Evolutionary conservation across 371 early-diverging fungal species (phyloP).

Genomic region (Syncephalis plumigaleata): DNA sequence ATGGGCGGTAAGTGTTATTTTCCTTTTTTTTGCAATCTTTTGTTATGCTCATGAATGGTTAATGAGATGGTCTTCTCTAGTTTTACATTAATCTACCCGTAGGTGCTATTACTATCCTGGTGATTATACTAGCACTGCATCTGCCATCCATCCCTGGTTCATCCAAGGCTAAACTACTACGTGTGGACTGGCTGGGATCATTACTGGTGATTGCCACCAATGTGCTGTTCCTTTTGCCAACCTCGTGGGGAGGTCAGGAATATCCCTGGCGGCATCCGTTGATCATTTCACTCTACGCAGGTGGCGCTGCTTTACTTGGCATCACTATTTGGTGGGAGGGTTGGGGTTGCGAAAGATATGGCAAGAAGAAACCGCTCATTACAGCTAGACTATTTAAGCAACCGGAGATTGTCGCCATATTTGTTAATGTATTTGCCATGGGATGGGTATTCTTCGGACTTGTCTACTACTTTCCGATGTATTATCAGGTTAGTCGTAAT

Average conservation of each 20-base stretch:
- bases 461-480: slow-evolving; percentile 51
- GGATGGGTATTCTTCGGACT: slow-evolving; percentile 52
- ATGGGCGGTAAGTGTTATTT: slow-evolving; percentile 9
- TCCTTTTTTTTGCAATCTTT: too few species aligned
- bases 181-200: slow-evolving; percentile 44
- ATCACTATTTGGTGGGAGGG: slow-evolving; percentile 25
- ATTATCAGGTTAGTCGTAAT: slow-evolving; percentile 17
- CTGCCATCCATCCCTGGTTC: slow-evolving; percentile 16
- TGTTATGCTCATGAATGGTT: too few species aligned
- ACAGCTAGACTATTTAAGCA: slow-evolving; percentile 15
- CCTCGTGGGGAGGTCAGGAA: slow-evolving; percentile 24
- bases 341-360: slow-evolving; percentile 28
- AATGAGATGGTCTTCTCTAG: too few species aligned
- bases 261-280: slow-evolving; percentile 23
- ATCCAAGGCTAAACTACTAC: slow-evolving; percentile 26
- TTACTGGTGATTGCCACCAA: slow-evolving; percentile 15
- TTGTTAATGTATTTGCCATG: slow-evolving; percentile 24
- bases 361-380: slow-evolving; percentile 26
- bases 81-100: slow-evolving; percentile 32
- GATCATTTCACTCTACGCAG: slow-evolving; percentile 27
- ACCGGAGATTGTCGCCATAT: slow-evolving; percentile 35
- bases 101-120: slow-evolving; percentile 21
- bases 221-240: slow-evolving; percentile 24
- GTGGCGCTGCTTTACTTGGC: slow-evolving; percentile 19
- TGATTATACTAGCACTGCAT: slow-evolving; percentile 19